Evolutionary conservation across 176 grass and related monocot species (phyloP).

Genomic region (Bonia amplexicaulis): DNA sequence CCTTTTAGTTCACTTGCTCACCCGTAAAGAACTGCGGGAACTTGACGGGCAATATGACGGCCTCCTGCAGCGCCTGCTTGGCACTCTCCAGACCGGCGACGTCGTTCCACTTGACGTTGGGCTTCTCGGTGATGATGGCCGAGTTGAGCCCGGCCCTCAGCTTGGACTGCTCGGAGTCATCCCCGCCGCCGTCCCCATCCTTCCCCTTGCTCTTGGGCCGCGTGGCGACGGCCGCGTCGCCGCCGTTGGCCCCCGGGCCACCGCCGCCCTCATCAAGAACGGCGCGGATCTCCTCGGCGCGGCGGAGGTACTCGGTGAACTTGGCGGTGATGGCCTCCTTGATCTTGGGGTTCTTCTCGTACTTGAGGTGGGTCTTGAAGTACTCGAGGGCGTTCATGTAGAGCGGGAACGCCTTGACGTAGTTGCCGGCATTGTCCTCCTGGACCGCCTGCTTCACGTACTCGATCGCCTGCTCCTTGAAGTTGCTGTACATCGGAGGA

Average conservation of each 20-base stretch:
- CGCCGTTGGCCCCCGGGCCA: conserved; percentile 49
- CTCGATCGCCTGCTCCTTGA: conserved; percentile 99
- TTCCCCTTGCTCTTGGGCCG: conserved; percentile 92
- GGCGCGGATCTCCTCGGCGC: conserved; percentile 96
- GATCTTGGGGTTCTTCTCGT: conserved; percentile 99
- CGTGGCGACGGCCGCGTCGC: conserved; percentile 72
- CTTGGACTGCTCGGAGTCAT: conserved; percentile 90
- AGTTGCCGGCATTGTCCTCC: conserved; percentile 98
- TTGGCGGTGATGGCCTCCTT: conserved; percentile 95
- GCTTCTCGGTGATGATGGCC: conserved; percentile 93
- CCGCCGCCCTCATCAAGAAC: conserved; percentile 86
- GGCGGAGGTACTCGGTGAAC: conserved; percentile 96
- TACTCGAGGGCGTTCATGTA: conserved; percentile 99
- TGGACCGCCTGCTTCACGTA: conserved; percentile 93
- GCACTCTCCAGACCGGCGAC: conserved; percentile 88
- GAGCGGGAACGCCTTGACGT: conserved; percentile 91
- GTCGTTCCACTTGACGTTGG: conserved; percentile 98
- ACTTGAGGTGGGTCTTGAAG: conserved; percentile 99
- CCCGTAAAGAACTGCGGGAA: conserved; percentile 99
- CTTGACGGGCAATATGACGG: conserved; percentile 94
- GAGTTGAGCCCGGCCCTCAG: conserved; percentile 80
- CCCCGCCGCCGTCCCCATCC: conserved; percentile 70
- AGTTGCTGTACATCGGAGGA: conserved; percentile 88
- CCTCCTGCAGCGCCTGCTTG: conserved; percentile 97
- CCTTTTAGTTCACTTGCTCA: not conserved